phyloP scores from a whole-genome alignment of 2,329 filamentous ascomycete species.

The Xylariaceae sp. region DNA sequence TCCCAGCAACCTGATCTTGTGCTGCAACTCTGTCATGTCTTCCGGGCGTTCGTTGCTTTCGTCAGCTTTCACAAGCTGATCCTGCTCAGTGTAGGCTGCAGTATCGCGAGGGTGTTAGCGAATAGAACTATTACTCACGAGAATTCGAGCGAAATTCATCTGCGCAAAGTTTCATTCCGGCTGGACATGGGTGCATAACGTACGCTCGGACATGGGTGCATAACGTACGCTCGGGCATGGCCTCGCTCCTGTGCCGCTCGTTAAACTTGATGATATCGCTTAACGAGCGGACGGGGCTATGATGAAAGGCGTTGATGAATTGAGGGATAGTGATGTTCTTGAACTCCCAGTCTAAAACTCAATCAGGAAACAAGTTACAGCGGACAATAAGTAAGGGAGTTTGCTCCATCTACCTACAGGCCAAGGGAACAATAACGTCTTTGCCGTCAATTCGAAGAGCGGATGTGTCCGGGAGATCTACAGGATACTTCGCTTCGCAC shows the following conservation, averaged over 20 bases:
- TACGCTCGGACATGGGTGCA: too few species aligned
- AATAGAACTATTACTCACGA: too few species aligned
- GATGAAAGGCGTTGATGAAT: background rate
- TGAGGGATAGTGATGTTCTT: background rate
- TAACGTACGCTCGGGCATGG: background rate
- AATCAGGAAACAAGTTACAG: too few species aligned
- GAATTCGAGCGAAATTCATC: too few species aligned
- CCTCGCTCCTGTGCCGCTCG: background rate
- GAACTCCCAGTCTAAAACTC: background rate
- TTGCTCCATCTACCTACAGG: slow-evolving; percentile 4
- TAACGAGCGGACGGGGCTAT: background rate
- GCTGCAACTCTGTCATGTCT: background rate
- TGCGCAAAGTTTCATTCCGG: too few species aligned
- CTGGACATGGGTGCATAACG: too few species aligned
- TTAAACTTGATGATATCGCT: background rate
- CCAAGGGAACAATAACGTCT: background rate
- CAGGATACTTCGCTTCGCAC: background rate
- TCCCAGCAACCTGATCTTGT: background rate
- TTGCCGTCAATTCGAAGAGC: slow-evolving; percentile 1
- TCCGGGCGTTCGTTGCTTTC: background rate
- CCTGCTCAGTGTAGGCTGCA: background rate
- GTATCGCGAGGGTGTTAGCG: background rate
- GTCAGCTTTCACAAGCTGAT: background rate
- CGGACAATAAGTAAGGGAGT: too few species aligned
- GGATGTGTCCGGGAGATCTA: background rate